A percentile compares a stretch with the other conserved stretches of the same genome.
These are phyloP conservation scores for Botrytis deweyae DNA, from an alignment of 2,329 filamentous ascomycete species.

Conservation along the genomic window DNA sequence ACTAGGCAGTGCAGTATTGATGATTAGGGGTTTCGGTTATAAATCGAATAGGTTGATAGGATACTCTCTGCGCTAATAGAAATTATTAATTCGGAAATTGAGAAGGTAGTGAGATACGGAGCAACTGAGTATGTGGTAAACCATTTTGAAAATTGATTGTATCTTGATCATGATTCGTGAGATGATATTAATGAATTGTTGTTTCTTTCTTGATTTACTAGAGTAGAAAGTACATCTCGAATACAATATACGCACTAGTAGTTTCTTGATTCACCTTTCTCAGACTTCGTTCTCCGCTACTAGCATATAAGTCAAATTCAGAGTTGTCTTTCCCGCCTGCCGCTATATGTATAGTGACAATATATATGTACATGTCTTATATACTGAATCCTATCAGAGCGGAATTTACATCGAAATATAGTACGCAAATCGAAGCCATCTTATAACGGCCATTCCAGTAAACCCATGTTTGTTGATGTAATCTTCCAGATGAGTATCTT, in stretches of 20 bases:
- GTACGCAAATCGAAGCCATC: not conserved
- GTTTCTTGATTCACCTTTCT: no score
- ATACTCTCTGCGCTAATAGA: not conserved
- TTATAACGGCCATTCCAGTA: not conserved
- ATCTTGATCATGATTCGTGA: not conserved
- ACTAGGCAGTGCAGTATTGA: not conserved
- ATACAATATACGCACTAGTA: no score
- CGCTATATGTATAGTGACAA: not conserved
- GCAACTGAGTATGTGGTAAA: not conserved
- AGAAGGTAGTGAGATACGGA: not conserved
- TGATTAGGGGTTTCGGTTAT: not conserved
- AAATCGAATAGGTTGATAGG: not conserved
- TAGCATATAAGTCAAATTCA: no score
- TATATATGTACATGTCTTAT: no score
- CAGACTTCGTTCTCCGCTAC: no score
- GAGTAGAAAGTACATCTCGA: not conserved
- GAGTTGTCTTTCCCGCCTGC: no score
- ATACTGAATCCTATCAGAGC: not conserved
- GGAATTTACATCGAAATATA: not conserved
- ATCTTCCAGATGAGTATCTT: not conserved
- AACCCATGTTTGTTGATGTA: not conserved
- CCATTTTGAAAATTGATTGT: not conserved
- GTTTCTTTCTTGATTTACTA: not conserved
- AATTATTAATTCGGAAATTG: not conserved
- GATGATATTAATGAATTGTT: not conserved